These are phyloP conservation scores for Mycena galericulata DNA, from an alignment of 768 basidiomycete genomes.

Conservation along the genomic window DNA sequence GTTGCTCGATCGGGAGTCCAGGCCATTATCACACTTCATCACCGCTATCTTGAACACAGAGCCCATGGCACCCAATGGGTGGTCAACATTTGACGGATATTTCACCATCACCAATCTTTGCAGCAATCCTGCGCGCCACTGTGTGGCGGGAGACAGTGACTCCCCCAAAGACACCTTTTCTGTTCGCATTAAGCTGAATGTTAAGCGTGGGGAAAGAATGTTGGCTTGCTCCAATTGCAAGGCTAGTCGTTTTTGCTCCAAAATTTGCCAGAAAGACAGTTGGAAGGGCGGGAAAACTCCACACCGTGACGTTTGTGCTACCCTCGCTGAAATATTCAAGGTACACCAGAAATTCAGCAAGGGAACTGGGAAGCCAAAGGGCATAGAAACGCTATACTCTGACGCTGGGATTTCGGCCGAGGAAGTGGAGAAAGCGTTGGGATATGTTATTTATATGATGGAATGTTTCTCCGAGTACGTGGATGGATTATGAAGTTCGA, in stretches of 20 bases:
- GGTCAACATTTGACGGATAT: background rate
- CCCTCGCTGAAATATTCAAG: background rate
- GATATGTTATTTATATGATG: background rate
- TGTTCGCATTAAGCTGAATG: background rate
- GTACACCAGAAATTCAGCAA: background rate
- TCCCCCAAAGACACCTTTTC: background rate
- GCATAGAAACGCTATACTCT: background rate
- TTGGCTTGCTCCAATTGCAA: background rate
- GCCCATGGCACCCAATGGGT: background rate
- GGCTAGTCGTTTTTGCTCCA: background rate
- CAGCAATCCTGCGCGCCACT: background rate
- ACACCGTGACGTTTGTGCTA: background rate
- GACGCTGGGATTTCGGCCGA: background rate
- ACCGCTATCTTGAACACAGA: background rate
- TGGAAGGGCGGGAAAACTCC: conserved; percentile 2
- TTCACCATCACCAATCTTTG: background rate
- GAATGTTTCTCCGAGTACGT: conserved; percentile 11
- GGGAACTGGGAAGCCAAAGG: background rate
- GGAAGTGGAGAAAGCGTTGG: background rate
- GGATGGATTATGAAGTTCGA: no score
- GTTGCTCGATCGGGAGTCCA: background rate
- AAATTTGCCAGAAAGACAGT: background rate
- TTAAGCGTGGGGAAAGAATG: background rate
- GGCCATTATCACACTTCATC: background rate
- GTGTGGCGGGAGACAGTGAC: background rate